Evolutionary conservation across 140 eudicot genomes (phyloP).

Genomic region (Oenanthe javanica): DNA sequence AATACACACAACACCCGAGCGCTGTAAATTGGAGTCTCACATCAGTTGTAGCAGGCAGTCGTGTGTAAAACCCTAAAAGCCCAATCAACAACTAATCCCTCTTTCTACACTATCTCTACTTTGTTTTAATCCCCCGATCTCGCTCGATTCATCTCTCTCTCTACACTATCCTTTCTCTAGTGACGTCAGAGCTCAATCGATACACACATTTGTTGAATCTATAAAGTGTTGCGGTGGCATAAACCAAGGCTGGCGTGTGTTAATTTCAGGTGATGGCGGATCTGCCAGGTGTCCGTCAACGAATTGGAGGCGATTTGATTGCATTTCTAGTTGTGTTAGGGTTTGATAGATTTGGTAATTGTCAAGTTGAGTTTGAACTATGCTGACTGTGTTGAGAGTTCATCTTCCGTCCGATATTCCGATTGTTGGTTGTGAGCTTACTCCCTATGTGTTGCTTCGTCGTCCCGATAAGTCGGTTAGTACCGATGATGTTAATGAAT

Average conservation of each 20-base stretch:
- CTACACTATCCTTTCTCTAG: background rate
- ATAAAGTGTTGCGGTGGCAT: background rate
- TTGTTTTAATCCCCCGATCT: background rate
- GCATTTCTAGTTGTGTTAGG: slow-evolving; percentile 30
- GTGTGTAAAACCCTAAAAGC: slow-evolving; percentile 4
- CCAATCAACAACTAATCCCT: slow-evolving; percentile 1
- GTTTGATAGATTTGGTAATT: slow-evolving; percentile 20
- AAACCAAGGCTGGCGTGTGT: slow-evolving; percentile 55
- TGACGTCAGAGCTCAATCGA: background rate
- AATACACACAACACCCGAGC: background rate
- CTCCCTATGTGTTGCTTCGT: slow-evolving; percentile 65
- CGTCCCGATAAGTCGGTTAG: slow-evolving; percentile 53
- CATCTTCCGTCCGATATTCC: slow-evolving; percentile 98
- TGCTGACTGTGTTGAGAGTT: slow-evolving; percentile 88
- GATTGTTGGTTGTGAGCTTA: slow-evolving; percentile 90
- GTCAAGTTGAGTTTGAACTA: slow-evolving; percentile 31
- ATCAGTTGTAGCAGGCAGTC: background rate
- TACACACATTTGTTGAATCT: background rate
- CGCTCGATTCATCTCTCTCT: background rate
- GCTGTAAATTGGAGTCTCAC: background rate
- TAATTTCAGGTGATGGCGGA: slow-evolving; percentile 62
- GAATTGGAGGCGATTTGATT: slow-evolving; percentile 21
- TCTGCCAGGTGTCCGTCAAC: slow-evolving; percentile 65
- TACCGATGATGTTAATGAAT: slow-evolving; percentile 67
- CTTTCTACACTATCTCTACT: background rate